Conservation (phyloP, 768 basidiomycete species). For the Lactarius tabidus region DNA sequence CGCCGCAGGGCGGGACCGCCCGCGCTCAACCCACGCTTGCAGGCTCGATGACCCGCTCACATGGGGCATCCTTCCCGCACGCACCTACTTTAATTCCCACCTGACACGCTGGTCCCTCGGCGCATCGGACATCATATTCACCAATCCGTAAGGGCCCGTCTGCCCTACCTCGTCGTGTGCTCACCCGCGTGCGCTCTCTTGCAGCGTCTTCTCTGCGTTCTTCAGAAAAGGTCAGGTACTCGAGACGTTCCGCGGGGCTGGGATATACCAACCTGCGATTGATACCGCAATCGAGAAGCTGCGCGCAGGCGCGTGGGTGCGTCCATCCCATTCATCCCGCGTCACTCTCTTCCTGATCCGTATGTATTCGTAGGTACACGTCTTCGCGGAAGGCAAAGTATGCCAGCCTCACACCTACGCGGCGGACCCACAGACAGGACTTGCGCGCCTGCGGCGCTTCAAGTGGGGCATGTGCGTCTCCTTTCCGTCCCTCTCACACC, state of each 20-base stretch:
- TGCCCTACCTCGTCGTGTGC: constrained; percentile 13
- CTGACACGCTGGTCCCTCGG: constrained; percentile 89
- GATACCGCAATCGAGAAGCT: constrained; percentile 79
- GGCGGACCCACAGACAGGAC: constrained; percentile 36
- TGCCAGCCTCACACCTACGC: constrained; percentile 63
- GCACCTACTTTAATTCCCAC: constrained; percentile 52
- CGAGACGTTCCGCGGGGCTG: constrained; percentile 88
- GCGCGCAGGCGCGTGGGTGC: constrained; percentile 81
- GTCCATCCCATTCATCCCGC: constrained; percentile 28
- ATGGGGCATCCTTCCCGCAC: constrained; percentile 82
- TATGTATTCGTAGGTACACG: constrained; percentile 58
- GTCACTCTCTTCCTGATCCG: too few relatives aligned
- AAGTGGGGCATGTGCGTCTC: constrained; percentile 92
- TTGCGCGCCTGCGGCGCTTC: constrained; percentile 62
- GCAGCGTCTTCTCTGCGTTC: constrained; percentile 75
- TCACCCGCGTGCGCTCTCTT: constrained; percentile 26
- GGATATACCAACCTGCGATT: constrained; percentile 83
- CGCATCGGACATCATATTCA: constrained; percentile 92
- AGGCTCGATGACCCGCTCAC: constrained; percentile 79
- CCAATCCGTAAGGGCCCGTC: constrained; percentile 64
- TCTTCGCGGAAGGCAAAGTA: constrained; percentile 88
- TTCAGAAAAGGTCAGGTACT: constrained; percentile 88
- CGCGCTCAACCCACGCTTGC: constrained; percentile 10
- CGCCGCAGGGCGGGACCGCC: neutral
- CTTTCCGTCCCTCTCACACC: constrained; percentile 1